Evolutionary conservation across 1,284 basidiomycete genomes (phyloP), one percentile per base, ranked within the genome.

Genomic region (Entoloma clypeatum): DNA sequence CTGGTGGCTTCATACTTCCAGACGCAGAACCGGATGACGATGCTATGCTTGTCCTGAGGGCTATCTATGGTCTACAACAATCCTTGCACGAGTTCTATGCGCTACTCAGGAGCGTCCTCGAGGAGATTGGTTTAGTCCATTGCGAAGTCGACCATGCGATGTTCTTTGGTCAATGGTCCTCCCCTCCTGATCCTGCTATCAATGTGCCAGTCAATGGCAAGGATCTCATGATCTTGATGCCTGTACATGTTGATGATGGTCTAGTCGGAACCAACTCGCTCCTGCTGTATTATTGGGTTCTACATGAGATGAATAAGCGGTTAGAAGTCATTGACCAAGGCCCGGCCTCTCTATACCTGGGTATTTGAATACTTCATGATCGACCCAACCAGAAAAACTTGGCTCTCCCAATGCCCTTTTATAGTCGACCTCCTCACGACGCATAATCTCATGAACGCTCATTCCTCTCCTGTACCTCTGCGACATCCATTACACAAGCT

Each of bases 51-150:
- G 39, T 61, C 1, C 30, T 47, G 2, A 50, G 54, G 11, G 51
- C 55, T 0, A 38, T 67, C 11, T 70, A 71, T 50, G 64, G 69
- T 2, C 53, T 71, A 3, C 59, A 62, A 40, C 67, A 70, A 40
- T 60, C 68, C 1, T 62, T 61, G 0, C 50, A 52, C 7, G 46
- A 56, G 9, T 71, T 62, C 56, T 60, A 68, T 29, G 34, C 51
- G 21, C 45, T 59, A 7, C 44, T 67, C 6, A 28, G 54, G 19
- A 25, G 30, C 1, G 35, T 52, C 5, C 43, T 67, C 14, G 35
- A 35, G 1, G 26, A 44, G 3, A 29, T 63, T 2, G 60, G 59
- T 4, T 56, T 59, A 29, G 30, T 28, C 3, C 45, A 51, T 11
- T 50, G 50, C 21, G 50, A 57, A n/a, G 47, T 52, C 0, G 58